A percentile compares a stretch with the other conserved stretches of the same genome.
Conservation (phyloP, 192 early-diverging fungal species). For the Backusella tuberculispora region DNA sequence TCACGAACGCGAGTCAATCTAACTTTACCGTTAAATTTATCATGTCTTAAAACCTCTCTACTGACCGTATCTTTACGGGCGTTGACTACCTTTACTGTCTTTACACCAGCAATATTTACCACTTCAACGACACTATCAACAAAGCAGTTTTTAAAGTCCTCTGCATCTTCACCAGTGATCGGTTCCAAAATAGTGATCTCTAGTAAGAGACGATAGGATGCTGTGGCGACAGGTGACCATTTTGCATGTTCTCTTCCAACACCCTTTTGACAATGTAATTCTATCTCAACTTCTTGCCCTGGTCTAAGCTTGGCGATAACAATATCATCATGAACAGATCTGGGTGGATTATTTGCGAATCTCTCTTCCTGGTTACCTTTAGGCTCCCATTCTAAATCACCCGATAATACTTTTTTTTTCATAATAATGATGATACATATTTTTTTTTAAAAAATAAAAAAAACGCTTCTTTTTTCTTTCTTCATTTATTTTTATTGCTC, state of each 20-base stretch:
- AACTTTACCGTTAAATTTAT: conserved; percentile 91
- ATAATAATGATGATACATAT: too few relatives aligned
- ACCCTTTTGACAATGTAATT: conserved; percentile 90
- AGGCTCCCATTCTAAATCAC: conserved; percentile 83
- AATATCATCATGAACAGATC: conserved; percentile 90
- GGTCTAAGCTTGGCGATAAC: conserved; percentile 92
- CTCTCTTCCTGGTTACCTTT: conserved; percentile 83
- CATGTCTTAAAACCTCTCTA: conserved; percentile 89
- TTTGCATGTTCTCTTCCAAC: conserved; percentile 96
- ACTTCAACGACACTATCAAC: conserved; percentile 84
- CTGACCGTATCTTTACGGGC: conserved; percentile 94
- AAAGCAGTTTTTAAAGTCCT: conserved; percentile 87
- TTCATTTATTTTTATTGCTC: too few relatives aligned
- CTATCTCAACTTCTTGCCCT: conserved; percentile 83
- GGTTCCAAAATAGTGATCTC: conserved; percentile 85
- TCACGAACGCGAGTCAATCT: conserved; percentile 87
- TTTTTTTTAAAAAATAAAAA: too few relatives aligned
- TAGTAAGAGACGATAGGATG: conserved; percentile 92
- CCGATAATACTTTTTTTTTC: conserved; percentile 41
- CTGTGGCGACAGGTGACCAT: conserved; percentile 95
- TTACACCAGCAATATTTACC: conserved; percentile 65
- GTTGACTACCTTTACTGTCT: conserved; percentile 81
- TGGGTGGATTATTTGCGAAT: conserved; percentile 73
- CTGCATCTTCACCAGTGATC: conserved; percentile 82
- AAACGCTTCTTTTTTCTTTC: too few relatives aligned